Percentiles rank a stretch among this genome's conserved stretches.
Conservation (phyloP, 495 filamentous ascomycete species). For the Aspergillus cristatus region DNA sequence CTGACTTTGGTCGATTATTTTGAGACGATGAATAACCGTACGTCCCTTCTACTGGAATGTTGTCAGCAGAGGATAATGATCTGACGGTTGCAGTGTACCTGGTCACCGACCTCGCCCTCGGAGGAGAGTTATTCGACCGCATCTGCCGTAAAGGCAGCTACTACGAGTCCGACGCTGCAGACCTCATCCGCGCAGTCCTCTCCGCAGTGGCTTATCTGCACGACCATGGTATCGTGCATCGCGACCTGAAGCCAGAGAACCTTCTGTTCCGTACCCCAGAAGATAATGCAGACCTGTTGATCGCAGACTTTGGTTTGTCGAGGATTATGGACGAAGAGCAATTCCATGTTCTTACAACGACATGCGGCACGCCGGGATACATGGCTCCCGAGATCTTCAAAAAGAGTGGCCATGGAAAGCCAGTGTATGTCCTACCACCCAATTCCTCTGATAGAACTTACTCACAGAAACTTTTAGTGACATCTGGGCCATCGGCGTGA, state of each 20-base stretch:
- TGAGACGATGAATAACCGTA: constrained; percentile 97
- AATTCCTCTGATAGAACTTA: neutral
- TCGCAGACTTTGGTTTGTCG: constrained; percentile 90
- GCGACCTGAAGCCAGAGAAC: constrained; percentile 57
- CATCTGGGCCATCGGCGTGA: constrained; percentile 74
- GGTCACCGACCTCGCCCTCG: constrained; percentile 92
- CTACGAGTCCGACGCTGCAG: constrained; percentile 93
- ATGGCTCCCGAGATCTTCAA: constrained; percentile 84
- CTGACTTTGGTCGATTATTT: constrained; percentile 97
- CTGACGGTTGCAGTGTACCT: constrained; percentile 61
- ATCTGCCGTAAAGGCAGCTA: constrained; percentile 98
- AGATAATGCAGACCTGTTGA: constrained; percentile 62
- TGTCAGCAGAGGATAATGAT: constrained; percentile 2
- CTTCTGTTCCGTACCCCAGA: constrained; percentile 47
- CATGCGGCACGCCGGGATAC: constrained; percentile 94
- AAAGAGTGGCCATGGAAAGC: constrained; percentile 69
- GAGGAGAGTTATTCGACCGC: constrained; percentile 94
- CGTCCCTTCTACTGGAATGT: constrained; percentile 9
- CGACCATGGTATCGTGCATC: constrained; percentile 96
- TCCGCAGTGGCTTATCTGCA: constrained; percentile 98
- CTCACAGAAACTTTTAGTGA: constrained; percentile 37
- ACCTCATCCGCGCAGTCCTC: constrained; percentile 87
- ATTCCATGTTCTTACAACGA: constrained; percentile 95
- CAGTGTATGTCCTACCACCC: constrained; percentile 48
- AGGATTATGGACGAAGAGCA: constrained; percentile 99